Conservation (phyloP, 148 eudicot species). For the Diospyros lotus region DNA sequence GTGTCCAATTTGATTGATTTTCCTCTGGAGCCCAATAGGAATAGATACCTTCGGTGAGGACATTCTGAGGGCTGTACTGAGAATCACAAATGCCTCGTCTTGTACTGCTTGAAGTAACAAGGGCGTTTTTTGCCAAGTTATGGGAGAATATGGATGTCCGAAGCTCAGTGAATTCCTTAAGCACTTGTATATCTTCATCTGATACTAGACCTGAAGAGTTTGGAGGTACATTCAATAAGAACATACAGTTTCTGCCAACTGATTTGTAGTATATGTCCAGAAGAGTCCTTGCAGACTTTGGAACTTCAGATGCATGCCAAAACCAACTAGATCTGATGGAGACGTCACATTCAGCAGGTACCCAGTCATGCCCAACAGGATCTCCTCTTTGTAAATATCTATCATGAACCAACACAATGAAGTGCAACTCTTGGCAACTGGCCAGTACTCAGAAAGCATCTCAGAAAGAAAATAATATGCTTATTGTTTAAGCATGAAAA, state of each 20-base stretch:
- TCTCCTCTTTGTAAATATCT: constrained; percentile 68
- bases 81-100: constrained; percentile 35
- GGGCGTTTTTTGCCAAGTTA: constrained; percentile 47
- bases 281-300: constrained; percentile 62
- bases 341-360: constrained; percentile 87
- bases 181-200: constrained; percentile 61
- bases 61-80: constrained; percentile 30
- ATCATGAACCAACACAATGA: constrained; percentile 12
- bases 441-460: not conserved
- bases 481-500: not conserved
- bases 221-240: constrained; percentile 73
- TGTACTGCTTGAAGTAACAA: constrained; percentile 51
- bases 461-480: not conserved
- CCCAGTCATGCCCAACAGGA: constrained; percentile 71
- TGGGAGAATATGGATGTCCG: constrained; percentile 52
- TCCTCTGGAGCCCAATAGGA: constrained; percentile 75
- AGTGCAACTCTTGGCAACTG: constrained; percentile 2
- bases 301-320: constrained; percentile 76
- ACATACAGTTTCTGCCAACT: constrained; percentile 75
- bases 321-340: constrained; percentile 94
- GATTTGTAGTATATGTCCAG: constrained; percentile 80
- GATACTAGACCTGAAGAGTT: constrained; percentile 85
- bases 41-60: constrained; percentile 50
- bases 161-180: constrained; percentile 56
- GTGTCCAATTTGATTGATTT: constrained; percentile 36